Base-by-base conservation (phyloP, 768 basidiomycete genomes). In the Pluteus cervinus region DNA sequence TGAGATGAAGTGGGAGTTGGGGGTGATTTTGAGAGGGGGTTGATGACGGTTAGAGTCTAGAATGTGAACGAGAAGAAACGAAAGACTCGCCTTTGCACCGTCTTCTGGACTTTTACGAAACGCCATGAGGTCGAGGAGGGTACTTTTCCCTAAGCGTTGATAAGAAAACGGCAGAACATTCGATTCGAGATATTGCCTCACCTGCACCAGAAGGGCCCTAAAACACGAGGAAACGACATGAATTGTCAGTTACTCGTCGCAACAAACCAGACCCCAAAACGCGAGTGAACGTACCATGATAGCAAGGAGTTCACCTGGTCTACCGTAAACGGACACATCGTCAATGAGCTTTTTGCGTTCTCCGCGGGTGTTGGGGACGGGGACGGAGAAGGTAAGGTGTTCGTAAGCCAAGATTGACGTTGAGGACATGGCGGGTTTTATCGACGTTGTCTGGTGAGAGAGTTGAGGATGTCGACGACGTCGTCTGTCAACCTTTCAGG, bases 171-270 rank as follows among this genome's bases (percentile, higher is more conserved):
- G 40, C 24, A 30, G 20, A 8, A 37, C 15, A 22, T 23, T 16
- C 33, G 6, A 18, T 25, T 29, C 9, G 7, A 24, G 8, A 20
- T 25, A 10, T 7, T 4, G 36, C 49, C 55, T 36, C 25, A 61
- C 66, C 66, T 45, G 67, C 64, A 14, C 67, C 67, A n/a, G 67
- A 69, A 1, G 67, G 66, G 3, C 67, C 67, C 67, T 69, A 44
- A 2, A 31, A 29, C 14, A 12, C 11, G 16, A 17, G 11, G 37
- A 20, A 35, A 10, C 23, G 9, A 22, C 14, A 31, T 22, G 26
- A 28, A 7, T 30, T 41, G 29, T 43, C 11, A 35, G 24, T 14
- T 10, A 41, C 35, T 21, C 24, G 33, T 21, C 32, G 21, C 15
- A 29, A 23, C n/a, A n/a, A n/a, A n/a, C n/a, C n/a, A 24, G 7